Evolutionary conservation across 2,329 filamentous ascomycete genomes (phyloP).

Genomic region (Huntiella omanensis): DNA sequence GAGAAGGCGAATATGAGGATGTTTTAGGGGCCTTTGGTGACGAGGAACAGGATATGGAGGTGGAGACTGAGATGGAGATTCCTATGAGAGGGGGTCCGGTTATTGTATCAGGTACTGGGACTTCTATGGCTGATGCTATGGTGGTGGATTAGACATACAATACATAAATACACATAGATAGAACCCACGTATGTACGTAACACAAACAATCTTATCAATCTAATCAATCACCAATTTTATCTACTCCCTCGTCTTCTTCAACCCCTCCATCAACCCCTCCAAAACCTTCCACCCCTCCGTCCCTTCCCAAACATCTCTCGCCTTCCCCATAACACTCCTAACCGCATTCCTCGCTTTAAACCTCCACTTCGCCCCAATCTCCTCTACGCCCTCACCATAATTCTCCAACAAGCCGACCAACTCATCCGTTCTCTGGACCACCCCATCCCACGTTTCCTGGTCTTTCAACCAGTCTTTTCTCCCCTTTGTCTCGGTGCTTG

Average conservation of each 20-base stretch:
- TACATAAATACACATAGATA: too few species aligned
- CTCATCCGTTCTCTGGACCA: slow-evolving; percentile 63
- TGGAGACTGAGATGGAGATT: not conserved
- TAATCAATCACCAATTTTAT: not conserved
- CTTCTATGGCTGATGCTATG: not conserved
- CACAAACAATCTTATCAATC: not conserved
- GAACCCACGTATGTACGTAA: too few species aligned
- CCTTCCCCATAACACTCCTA: slow-evolving; percentile 65
- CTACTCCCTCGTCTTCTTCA: slow-evolving; percentile 20
- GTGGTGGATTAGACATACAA: not conserved
- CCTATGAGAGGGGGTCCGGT: not conserved
- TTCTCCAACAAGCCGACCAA: slow-evolving; percentile 71
- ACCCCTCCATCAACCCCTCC: slow-evolving; percentile 33
- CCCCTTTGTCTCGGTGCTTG: slow-evolving; percentile 4
- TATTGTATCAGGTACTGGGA: not conserved
- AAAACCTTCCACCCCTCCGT: slow-evolving; percentile 47
- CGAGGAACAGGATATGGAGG: not conserved
- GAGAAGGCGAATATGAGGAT: slow-evolving; percentile 13
- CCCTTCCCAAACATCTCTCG: slow-evolving; percentile 66
- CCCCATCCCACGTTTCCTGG: slow-evolving; percentile 45
- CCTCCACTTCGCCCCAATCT: slow-evolving; percentile 66
- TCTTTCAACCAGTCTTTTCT: slow-evolving; percentile 28
- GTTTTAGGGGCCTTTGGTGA: slow-evolving; percentile 20
- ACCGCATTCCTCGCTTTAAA: slow-evolving; percentile 76
- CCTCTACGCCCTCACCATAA: slow-evolving; percentile 44